Evolutionary conservation across 257 asterid species (phyloP).

Genomic region (Nicotiana attenuata): DNA sequence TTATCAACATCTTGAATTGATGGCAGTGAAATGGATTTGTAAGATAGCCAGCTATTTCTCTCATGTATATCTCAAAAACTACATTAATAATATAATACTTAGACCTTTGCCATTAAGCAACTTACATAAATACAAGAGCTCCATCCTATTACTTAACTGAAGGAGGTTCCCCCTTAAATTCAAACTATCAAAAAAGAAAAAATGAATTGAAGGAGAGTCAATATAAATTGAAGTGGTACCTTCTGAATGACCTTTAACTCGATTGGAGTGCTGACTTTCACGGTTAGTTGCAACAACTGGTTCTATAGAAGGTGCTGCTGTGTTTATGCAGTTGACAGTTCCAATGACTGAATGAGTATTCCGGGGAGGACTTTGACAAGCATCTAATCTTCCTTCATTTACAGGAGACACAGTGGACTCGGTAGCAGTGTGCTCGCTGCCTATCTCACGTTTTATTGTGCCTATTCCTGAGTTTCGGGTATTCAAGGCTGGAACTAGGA

Average conservation of each 20-base stretch:
- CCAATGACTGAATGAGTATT: conserved; percentile 17
- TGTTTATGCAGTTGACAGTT: conserved; percentile 18
- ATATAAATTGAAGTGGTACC: conserved; percentile 23
- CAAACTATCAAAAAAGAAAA: not conserved
- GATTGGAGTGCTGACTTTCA: conserved; percentile 26
- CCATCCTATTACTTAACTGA: not conserved
- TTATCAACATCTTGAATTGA: not conserved
- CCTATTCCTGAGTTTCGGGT: conserved; percentile 32
- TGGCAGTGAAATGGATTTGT: not conserved
- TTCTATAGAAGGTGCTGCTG: too few relatives aligned
- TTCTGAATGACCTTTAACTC: conserved; percentile 23
- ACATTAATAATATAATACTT: not conserved
- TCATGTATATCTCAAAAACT: not conserved
- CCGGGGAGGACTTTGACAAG: conserved; percentile 19
- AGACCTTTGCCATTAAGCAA: not conserved
- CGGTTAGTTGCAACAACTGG: conserved; percentile 16
- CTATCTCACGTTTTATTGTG: conserved; percentile 41
- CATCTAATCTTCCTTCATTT: conserved; percentile 18
- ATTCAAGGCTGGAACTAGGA: conserved; percentile 40
- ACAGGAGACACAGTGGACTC: conserved; percentile 17
- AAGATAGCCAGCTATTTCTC: not conserved
- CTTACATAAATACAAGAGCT: not conserved
- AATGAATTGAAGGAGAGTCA: not conserved
- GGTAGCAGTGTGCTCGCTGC: conserved; percentile 24
- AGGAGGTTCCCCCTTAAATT: not conserved